Conservation (phyloP, 2,329 filamentous ascomycete species). For the Ampelomyces quisqualis region DNA sequence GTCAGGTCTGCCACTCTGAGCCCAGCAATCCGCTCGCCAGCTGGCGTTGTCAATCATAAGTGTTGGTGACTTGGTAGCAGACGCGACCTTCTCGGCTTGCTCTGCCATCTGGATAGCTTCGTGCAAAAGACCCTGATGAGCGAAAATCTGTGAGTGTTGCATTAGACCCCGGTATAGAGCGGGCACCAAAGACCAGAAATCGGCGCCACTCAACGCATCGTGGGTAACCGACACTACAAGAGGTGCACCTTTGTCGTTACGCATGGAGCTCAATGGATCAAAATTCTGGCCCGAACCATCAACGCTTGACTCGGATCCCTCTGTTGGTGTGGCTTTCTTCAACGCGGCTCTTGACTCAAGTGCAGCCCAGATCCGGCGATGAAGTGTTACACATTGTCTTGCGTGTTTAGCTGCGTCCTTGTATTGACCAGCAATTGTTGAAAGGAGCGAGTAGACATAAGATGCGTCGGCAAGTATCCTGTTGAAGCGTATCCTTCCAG, state of each 20-base stretch:
- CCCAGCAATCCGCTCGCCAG: conserved; percentile 52
- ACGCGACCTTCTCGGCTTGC: conserved; percentile 75
- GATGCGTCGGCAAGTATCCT: conserved; percentile 60
- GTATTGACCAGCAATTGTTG: conserved; percentile 56
- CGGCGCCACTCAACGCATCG: conserved; percentile 58
- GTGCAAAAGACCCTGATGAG: conserved; percentile 80
- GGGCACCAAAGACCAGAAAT: conserved; percentile 77
- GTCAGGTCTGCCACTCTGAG: conserved; percentile 51
- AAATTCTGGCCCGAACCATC: conserved; percentile 21
- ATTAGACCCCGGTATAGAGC: conserved; percentile 70
- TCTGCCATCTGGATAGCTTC: conserved; percentile 88
- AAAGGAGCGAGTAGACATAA: conserved; percentile 65
- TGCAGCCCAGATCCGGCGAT: conserved; percentile 54
- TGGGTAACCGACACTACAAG: conserved; percentile 47
- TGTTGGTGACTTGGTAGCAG: conserved; percentile 63
- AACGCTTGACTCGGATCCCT: conserved; percentile 16
- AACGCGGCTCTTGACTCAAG: conserved; percentile 47
- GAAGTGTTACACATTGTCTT: conserved; percentile 52
- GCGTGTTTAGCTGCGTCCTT: conserved; percentile 52
- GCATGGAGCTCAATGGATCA: conserved; percentile 33
- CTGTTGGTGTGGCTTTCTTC: conserved; percentile 17
- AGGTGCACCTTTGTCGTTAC: conserved; percentile 31
- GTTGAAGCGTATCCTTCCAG: conserved; percentile 47
- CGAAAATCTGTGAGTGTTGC: conserved; percentile 75
- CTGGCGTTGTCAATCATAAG: conserved; percentile 49